Conservation (phyloP, 805 yeast species). For the Blastobotrys americana region DNA sequence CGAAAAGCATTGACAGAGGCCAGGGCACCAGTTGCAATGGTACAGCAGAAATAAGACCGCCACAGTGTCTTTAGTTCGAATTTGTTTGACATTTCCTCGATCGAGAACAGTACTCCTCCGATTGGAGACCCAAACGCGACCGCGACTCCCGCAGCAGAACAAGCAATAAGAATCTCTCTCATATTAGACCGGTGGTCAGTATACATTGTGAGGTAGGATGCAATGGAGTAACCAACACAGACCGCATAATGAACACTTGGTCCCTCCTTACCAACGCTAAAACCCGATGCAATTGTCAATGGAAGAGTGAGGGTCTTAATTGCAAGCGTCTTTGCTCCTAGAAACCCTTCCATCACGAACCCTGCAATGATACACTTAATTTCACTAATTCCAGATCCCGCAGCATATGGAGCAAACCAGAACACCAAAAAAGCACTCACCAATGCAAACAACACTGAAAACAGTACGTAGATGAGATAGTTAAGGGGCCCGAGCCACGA, state of each 20-base stretch:
- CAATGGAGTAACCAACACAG: slow-evolving; percentile 82
- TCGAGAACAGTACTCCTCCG: slow-evolving; percentile 91
- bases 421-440: slow-evolving; percentile 64
- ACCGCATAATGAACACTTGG: slow-evolving; percentile 98
- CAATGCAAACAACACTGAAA: slow-evolving; percentile 56
- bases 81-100: slow-evolving; percentile 79
- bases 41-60: slow-evolving; percentile 86
- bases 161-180: slow-evolving; percentile 69
- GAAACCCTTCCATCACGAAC: slow-evolving; percentile 67
- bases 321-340: slow-evolving; percentile 61
- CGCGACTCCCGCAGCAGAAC: slow-evolving; percentile 97
- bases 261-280: slow-evolving; percentile 95
- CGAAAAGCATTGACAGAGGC: slow-evolving; percentile 84
- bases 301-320: slow-evolving; percentile 81
- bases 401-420: slow-evolving; percentile 76
- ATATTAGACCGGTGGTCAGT: slow-evolving; percentile 30
- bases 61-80: slow-evolving; percentile 75
- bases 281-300: slow-evolving; percentile 83
- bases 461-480: slow-evolving; percentile 50
- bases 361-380: slow-evolving; percentile 93
- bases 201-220: slow-evolving; percentile 42
- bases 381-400: slow-evolving; percentile 97
- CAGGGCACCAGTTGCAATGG: slow-evolving; percentile 76
- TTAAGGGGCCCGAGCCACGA: slow-evolving; percentile 33
- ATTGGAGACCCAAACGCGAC: slow-evolving; percentile 97